These are phyloP conservation scores for Bidens hawaiensis DNA, from an alignment of 140 eudicot species.

Conservation along the genomic window DNA sequence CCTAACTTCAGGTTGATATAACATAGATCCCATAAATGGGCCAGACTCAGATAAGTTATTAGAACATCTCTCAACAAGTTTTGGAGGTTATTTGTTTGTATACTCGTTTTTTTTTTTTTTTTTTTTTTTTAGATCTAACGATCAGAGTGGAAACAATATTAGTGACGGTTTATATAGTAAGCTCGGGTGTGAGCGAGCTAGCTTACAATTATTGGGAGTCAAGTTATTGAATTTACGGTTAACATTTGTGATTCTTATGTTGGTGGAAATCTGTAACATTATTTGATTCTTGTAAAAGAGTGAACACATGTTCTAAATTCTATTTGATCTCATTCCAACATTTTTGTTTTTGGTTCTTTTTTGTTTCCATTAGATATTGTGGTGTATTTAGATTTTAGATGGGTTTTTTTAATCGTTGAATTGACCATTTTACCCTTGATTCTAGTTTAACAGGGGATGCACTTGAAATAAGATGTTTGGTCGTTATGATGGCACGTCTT, in stretches of 20 bases:
- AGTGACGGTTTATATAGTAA: slow-evolving; percentile 16
- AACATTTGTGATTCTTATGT: slow-evolving; percentile 15
- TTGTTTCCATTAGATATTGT: background rate
- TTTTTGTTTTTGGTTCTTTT: background rate
- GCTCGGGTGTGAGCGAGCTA: slow-evolving; percentile 17
- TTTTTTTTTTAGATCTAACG: slow-evolving; percentile 20
- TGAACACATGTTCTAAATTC: slow-evolving; percentile 18
- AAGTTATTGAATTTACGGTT: slow-evolving; percentile 12
- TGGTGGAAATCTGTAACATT: slow-evolving; percentile 6
- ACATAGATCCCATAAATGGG: slow-evolving; percentile 6
- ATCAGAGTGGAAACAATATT: slow-evolving; percentile 8
- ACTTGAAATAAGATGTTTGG: background rate
- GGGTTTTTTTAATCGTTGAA: background rate
- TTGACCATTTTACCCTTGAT: background rate
- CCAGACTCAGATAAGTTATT: slow-evolving; percentile 7
- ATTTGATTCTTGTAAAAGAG: slow-evolving; percentile 19
- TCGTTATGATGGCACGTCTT: background rate
- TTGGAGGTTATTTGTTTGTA: slow-evolving; percentile 23
- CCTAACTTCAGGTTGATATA: slow-evolving; percentile 31
- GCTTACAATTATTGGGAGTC: slow-evolving; percentile 10
- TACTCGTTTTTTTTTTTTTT: slow-evolving; percentile 15
- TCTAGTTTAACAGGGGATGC: background rate
- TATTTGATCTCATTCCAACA: slow-evolving; percentile 6
- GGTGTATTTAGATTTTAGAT: background rate
- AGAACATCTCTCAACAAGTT: slow-evolving; percentile 4